Percentiles rank a stretch among this genome's conserved stretches.
Conservation (phyloP, 1,284 basidiomycete species). For the Gymnopus androsaceus region DNA sequence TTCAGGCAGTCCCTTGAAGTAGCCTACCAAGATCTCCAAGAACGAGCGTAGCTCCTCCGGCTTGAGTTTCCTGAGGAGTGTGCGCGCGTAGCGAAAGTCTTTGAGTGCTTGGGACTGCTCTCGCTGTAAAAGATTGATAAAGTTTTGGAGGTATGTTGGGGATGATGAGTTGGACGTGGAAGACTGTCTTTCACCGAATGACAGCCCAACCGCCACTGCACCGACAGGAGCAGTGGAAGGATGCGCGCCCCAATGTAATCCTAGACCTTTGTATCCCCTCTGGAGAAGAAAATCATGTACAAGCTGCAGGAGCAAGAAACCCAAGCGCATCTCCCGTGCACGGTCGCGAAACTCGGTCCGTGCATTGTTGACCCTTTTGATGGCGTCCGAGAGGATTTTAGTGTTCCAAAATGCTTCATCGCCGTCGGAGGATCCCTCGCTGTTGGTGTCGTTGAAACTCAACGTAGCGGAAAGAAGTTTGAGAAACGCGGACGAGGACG, state of each 20-base stretch:
- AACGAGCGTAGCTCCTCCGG: constrained; percentile 2
- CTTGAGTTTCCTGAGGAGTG: constrained; percentile 6
- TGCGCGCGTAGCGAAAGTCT: constrained; percentile 12
- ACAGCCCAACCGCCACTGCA: too few species aligned
- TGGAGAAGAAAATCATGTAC: constrained; percentile 45
- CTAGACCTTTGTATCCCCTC: constrained; percentile 41
- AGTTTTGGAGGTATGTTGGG: not conserved
- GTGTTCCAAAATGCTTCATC: constrained; percentile 21
- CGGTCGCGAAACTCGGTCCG: constrained; percentile 37
- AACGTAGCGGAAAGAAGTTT: constrained; percentile 42
- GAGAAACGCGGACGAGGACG: constrained; percentile 39
- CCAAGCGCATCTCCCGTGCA: constrained; percentile 43
- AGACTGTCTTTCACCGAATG: too few species aligned
- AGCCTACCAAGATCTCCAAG: not conserved
- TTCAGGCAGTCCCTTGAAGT: constrained; percentile 2
- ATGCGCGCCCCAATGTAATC: constrained; percentile 11
- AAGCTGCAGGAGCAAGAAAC: constrained; percentile 45
- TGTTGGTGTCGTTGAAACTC: constrained; percentile 13
- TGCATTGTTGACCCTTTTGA: constrained; percentile 39
- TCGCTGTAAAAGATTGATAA: constrained; percentile 8
- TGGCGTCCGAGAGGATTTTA: constrained; percentile 28
- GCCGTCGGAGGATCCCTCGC: constrained; percentile 15
- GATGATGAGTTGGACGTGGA: not conserved
- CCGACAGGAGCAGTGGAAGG: not conserved
- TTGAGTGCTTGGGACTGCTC: constrained; percentile 21